Evolutionary conservation across 2,329 filamentous ascomycete species (phyloP), one percentile per base, ranked within the genome.

Genomic region (Alternaria sp.): DNA sequence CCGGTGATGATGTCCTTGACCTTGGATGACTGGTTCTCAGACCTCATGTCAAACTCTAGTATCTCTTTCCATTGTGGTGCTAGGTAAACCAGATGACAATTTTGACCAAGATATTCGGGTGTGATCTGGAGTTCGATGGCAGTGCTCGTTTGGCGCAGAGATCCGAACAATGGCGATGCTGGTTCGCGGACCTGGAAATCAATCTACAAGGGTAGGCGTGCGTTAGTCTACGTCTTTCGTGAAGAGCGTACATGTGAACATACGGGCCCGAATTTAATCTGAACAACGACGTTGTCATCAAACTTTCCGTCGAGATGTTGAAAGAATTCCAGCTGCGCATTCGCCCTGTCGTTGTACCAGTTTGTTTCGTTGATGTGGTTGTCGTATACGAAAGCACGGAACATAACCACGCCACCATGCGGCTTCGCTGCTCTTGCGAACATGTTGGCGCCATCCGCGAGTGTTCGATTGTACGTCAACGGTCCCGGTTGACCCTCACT

Each of bases 371-470:
- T 83, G 61, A 89, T 74, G 7, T 80, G 77, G 43, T 84, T 79
- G 68, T 91, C 83, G 72, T 92, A 91, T 1, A 92, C 89, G 66
- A 92, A 92, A 1, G 89, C 89, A 1, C 90, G 85, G 79, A 89
- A 92, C 85, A 92, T 87, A 54, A 91, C 81, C 32, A 89, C 95
- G 75, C 93, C 93, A 77, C 95, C 95, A 49, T 98, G 97, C 81
- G 93, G 92, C 57, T 96, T 97, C 80, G 91, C 92, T 66, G 92
- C 92, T 67, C 88, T 97, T 76, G 89, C 89, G 65, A 92, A 91
- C 57, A 92, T 77, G 67, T 91, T 91, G 5, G 88, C 89, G 2
- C 88, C 89, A 28, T 91, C 82, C 2, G 89, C 83, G 0, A 92
- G 81, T 0, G 89, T 91, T 11, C 90, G 86, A 68, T 90, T 89